Percentiles rank a stretch among this genome's conserved stretches.
phyloP scores from a whole-genome alignment of 176 grass and related monocot species.

The Aegilops umbellulata region DNA sequence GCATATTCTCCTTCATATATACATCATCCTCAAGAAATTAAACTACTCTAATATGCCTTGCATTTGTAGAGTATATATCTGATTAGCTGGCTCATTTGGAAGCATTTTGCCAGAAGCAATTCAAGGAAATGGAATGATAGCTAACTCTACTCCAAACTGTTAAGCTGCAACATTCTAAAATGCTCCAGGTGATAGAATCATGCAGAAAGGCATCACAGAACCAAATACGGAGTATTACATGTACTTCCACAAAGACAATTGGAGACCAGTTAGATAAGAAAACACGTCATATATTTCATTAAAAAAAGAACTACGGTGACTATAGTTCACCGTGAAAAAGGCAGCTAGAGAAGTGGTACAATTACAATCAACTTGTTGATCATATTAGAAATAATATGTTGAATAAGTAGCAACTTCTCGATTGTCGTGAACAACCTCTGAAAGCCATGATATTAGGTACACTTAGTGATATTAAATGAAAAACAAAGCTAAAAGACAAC shows the following conservation, averaged over 20 bases:
- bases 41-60: too few relatives aligned
- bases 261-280: neutral
- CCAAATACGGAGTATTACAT: neutral
- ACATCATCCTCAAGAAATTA: too few relatives aligned
- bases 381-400: neutral
- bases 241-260: neutral
- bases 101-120: neutral
- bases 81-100: neutral
- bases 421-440: neutral
- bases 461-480: neutral
- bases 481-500: neutral
- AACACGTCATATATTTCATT: neutral
- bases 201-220: neutral
- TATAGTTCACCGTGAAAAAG: neutral
- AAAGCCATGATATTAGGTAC: neutral
- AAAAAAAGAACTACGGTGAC: neutral
- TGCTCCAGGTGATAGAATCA: neutral
- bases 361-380: conserved; percentile 1
- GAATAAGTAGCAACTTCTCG: neutral
- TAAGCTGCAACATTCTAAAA: neutral
- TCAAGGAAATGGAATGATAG: neutral
- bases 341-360: neutral
- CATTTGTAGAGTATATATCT: too few relatives aligned
- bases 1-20: too few relatives aligned
- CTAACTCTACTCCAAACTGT: neutral